Percentiles rank a stretch among this genome's conserved stretches.
These are phyloP conservation scores for Microbotryomycetes sp. DNA, from an alignment of 1,284 basidiomycete species.

Conservation along the genomic window DNA sequence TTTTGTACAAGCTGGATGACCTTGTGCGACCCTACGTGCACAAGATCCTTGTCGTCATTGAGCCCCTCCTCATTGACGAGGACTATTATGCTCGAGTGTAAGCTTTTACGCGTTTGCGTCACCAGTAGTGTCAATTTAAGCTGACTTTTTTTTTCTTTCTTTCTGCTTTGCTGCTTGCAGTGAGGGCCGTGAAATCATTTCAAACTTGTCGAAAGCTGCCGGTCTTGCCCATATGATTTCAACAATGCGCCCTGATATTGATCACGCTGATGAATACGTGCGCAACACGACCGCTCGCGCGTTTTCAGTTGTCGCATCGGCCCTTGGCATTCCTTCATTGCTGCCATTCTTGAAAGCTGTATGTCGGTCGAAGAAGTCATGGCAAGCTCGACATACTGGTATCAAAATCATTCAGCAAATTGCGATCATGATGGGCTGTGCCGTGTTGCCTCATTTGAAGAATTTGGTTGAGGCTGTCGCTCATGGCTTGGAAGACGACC, in stretches of 20 bases:
- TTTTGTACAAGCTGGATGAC: slow-evolving; percentile 98
- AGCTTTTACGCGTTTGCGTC: background rate
- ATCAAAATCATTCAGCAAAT: slow-evolving; percentile 99
- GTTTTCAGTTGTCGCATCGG: slow-evolving; percentile 97
- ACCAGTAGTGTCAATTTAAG: background rate
- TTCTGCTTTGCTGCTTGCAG: background rate
- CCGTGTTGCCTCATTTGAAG: slow-evolving; percentile 92
- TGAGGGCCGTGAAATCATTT: slow-evolving; percentile 98
- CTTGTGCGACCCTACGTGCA: slow-evolving; percentile 98
- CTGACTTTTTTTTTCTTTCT: background rate
- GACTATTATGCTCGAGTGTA: slow-evolving; percentile 95
- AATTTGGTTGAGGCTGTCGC: slow-evolving; percentile 96
- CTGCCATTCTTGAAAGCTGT: slow-evolving; percentile 98
- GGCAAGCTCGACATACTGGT: slow-evolving; percentile 98
- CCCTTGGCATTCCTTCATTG: slow-evolving; percentile 92
- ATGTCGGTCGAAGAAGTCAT: slow-evolving; percentile 97
- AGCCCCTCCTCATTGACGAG: slow-evolving; percentile 97
- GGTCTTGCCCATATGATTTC: slow-evolving; percentile 99
- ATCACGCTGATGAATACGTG: slow-evolving; percentile 98
- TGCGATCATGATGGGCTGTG: slow-evolving; percentile 99
- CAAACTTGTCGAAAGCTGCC: slow-evolving; percentile 96
- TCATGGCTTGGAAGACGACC: slow-evolving; percentile 91
- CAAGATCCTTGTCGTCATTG: slow-evolving; percentile 99
- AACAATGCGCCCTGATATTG: slow-evolving; percentile 99
- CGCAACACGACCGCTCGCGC: slow-evolving; percentile 98